These are phyloP conservation scores for Chaetothyriales sp. DNA, from an alignment of 2,329 filamentous ascomycete genomes.

Conservation along the genomic window DNA sequence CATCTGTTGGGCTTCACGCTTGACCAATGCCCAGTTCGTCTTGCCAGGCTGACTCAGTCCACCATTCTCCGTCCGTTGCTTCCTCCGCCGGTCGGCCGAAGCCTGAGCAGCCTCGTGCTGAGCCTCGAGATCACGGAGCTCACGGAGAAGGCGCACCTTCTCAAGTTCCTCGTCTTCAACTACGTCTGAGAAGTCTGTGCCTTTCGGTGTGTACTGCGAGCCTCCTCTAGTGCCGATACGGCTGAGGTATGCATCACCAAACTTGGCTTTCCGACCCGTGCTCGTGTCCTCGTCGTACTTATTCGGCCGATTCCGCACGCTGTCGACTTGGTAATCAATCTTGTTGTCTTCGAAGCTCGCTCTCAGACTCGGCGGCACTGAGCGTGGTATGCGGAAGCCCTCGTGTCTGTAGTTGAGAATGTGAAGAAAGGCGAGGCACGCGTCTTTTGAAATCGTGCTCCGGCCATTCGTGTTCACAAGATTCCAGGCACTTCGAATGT, in stretches of 20 bases:
- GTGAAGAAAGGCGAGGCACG: constrained; percentile 84
- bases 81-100: constrained; percentile 49
- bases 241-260: constrained; percentile 91
- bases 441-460: constrained; percentile 82
- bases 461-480: constrained; percentile 83
- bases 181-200: constrained; percentile 78
- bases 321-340: constrained; percentile 90
- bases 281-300: constrained; percentile 61
- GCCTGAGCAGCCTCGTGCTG: constrained; percentile 75
- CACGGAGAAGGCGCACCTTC: constrained; percentile 86
- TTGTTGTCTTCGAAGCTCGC: constrained; percentile 88
- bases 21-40: constrained; percentile 72
- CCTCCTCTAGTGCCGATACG: constrained; percentile 67
- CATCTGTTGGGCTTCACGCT: constrained; percentile 84
- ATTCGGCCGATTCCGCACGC: constrained; percentile 46
- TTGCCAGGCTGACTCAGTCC: constrained; percentile 23
- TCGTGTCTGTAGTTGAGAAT: constrained; percentile 94
- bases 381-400: constrained; percentile 83
- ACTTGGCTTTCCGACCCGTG: constrained; percentile 88
- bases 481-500: constrained; percentile 90
- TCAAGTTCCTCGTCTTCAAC: constrained; percentile 91
- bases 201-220: constrained; percentile 54
- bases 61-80: constrained; percentile 20
- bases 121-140: constrained; percentile 74
- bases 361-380: constrained; percentile 79